Percentiles rank a stretch among this genome's conserved stretches.
These are phyloP conservation scores for Powellomyces hirtus DNA, from an alignment of 192 early-diverging fungal species.

Conservation along the genomic window DNA sequence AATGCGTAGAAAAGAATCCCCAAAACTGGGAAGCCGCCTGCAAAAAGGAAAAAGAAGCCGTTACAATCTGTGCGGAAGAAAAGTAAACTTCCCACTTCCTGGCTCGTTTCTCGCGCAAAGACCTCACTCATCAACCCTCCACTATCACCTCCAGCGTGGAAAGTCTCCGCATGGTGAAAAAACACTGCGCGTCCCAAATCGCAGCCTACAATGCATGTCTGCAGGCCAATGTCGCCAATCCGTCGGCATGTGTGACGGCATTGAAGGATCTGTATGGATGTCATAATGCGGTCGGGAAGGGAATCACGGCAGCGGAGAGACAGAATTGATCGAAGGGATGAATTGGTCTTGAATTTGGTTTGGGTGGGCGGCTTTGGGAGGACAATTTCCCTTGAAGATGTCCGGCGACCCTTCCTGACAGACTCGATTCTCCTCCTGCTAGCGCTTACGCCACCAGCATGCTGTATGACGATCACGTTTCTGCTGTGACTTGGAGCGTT, in stretches of 20 bases:
- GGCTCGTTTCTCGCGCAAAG: background rate
- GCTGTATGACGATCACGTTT: too few relatives aligned
- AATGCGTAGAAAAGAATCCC: slow-evolving; percentile 30
- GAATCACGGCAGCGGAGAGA: background rate
- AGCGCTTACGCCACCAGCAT: too few relatives aligned
- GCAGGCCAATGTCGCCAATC: slow-evolving; percentile 9
- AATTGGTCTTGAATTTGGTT: too few relatives aligned
- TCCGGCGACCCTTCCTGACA: too few relatives aligned
- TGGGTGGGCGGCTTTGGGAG: too few relatives aligned
- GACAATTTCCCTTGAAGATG: too few relatives aligned
- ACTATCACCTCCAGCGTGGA: slow-evolving; percentile 8
- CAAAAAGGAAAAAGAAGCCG: slow-evolving; percentile 22
- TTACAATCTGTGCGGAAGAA: slow-evolving; percentile 32
- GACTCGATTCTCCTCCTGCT: too few relatives aligned
- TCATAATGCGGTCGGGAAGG: slow-evolving; percentile 16
- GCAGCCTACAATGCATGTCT: slow-evolving; percentile 19
- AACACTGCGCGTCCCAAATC: slow-evolving; percentile 14
- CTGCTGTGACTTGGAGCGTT: too few relatives aligned
- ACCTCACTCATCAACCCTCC: background rate
- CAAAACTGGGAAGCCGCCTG: slow-evolving; percentile 23
- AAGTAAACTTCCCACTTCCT: slow-evolving; percentile 9
- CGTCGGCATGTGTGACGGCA: slow-evolving; percentile 10
- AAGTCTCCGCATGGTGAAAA: slow-evolving; percentile 13
- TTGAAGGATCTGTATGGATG: slow-evolving; percentile 28
- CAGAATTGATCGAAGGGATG: too few relatives aligned